A percentile compares a stretch with the other conserved stretches of the same genome.
These are phyloP conservation scores for Ophiostoma pallidulum DNA, from an alignment of 2,329 filamentous ascomycete species.

Conservation along the genomic window DNA sequence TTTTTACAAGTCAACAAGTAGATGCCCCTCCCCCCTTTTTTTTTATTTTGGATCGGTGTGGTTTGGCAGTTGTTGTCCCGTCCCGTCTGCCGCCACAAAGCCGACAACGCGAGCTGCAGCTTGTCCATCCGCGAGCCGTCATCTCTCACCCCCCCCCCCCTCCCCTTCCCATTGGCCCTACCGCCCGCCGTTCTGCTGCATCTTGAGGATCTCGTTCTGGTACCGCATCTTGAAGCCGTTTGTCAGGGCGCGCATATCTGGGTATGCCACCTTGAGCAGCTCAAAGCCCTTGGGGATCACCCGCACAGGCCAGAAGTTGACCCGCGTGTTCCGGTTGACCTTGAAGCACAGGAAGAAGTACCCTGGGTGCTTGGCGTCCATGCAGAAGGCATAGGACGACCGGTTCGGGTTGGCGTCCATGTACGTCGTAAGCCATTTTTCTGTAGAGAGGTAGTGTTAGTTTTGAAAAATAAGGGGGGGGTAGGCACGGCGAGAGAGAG, in stretches of 20 bases:
- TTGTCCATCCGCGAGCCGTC: no score
- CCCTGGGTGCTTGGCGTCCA: slow-evolving; percentile 82
- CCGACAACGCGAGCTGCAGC: no score
- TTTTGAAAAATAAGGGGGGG: not conserved
- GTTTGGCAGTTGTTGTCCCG: not conserved
- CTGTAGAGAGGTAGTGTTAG: slow-evolving; percentile 38
- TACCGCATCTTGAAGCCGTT: slow-evolving; percentile 92
- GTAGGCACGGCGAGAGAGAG: not conserved
- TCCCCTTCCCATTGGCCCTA: not conserved
- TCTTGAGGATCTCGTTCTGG: slow-evolving; percentile 55
- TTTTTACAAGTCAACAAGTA: no score
- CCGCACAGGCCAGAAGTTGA: slow-evolving; percentile 76
- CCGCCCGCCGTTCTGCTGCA: slow-evolving; percentile 27
- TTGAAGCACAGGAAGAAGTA: slow-evolving; percentile 98
- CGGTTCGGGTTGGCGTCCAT: slow-evolving; percentile 92
- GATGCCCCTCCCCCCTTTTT: not conserved
- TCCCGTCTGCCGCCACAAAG: no score
- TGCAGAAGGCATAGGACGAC: slow-evolving; percentile 91
- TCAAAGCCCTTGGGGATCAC: slow-evolving; percentile 91
- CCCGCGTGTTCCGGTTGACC: slow-evolving; percentile 62
- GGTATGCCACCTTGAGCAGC: slow-evolving; percentile 78
- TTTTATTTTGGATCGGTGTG: not conserved
- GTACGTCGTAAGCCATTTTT: slow-evolving; percentile 93
- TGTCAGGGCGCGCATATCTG: slow-evolving; percentile 88
- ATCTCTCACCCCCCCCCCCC: no score